A percentile compares a stretch with the other conserved stretches of the same genome.
phyloP scores from a whole-genome alignment of 2,329 filamentous ascomycete species.

The Pezicula carpinea region DNA sequence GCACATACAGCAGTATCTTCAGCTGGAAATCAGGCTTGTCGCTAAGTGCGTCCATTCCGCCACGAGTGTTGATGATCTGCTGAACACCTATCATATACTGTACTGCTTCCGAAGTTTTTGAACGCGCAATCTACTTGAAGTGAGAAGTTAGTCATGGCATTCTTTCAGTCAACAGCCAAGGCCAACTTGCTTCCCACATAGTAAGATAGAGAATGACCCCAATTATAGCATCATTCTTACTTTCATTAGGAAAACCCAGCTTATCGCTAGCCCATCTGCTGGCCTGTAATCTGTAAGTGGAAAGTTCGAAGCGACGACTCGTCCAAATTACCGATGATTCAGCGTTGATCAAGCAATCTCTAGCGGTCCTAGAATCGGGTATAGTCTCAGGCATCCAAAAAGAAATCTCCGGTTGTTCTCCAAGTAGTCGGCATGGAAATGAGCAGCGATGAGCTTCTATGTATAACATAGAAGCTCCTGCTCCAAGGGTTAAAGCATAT shows the following conservation, averaged over 20 bases:
- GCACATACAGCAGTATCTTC: not conserved
- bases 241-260: not conserved
- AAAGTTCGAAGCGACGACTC: constrained; percentile 3
- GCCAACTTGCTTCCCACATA: constrained; percentile 5
- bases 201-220: constrained; percentile 7
- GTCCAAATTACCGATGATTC: not conserved
- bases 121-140: not conserved
- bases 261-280: constrained; percentile 8
- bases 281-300: constrained; percentile 4
- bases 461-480: not conserved
- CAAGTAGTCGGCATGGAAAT: not conserved
- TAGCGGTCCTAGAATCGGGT: not conserved
- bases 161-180: not conserved
- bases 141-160: not conserved
- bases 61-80: not conserved
- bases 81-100: not conserved
- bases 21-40: not conserved
- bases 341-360: not conserved
- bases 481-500: not conserved
- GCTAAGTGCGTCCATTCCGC: not conserved
- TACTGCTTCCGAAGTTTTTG: not conserved
- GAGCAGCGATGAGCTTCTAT: not conserved
- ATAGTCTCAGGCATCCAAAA: constrained; percentile 1
- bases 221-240: constrained; percentile 7
- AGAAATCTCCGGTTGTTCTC: not conserved